Conservation (phyloP, 2,329 filamentous ascomycete genomes). For the Aspergillus sp. region DNA sequence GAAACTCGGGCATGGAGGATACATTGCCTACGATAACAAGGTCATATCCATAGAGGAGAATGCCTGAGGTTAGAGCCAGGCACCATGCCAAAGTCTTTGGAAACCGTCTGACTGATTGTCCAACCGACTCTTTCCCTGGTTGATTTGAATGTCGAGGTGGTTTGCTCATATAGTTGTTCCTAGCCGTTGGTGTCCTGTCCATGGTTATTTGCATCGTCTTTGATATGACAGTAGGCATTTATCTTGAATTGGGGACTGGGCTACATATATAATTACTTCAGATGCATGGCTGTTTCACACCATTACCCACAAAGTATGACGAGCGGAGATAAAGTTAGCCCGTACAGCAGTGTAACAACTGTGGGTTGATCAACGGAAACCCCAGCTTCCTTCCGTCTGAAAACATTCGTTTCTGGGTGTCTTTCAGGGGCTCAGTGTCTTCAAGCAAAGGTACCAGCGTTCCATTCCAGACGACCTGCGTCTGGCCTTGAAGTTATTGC, state of each 20-base stretch:
- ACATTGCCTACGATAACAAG: slow-evolving; percentile 32
- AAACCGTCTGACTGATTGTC: slow-evolving; percentile 5
- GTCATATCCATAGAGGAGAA: slow-evolving; percentile 35
- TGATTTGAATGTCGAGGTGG: neutral
- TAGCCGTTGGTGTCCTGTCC: neutral
- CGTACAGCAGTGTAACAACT: too few relatives aligned
- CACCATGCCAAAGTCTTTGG: slow-evolving; percentile 17
- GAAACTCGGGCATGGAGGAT: slow-evolving; percentile 22
- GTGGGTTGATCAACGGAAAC: too few relatives aligned
- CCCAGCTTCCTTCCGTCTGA: too few relatives aligned
- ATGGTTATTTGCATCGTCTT: neutral
- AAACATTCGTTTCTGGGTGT: too few relatives aligned
- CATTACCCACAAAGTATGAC: too few relatives aligned
- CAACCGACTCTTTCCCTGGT: neutral
- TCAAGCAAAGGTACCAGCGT: too few relatives aligned
- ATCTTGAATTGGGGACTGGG: neutral
- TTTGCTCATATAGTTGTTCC: neutral
- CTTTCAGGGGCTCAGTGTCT: too few relatives aligned
- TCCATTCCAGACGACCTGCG: too few relatives aligned
- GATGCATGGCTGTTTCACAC: neutral
- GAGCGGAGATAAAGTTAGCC: too few relatives aligned
- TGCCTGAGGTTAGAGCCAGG: slow-evolving; percentile 20
- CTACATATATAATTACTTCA: neutral
- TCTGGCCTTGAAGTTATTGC: too few relatives aligned
- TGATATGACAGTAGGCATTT: neutral